Evolutionary conservation across 2,329 filamentous ascomycete species (phyloP), one percentile per base, ranked within the genome.

Genomic region (Exutisphaerella laricina): DNA sequence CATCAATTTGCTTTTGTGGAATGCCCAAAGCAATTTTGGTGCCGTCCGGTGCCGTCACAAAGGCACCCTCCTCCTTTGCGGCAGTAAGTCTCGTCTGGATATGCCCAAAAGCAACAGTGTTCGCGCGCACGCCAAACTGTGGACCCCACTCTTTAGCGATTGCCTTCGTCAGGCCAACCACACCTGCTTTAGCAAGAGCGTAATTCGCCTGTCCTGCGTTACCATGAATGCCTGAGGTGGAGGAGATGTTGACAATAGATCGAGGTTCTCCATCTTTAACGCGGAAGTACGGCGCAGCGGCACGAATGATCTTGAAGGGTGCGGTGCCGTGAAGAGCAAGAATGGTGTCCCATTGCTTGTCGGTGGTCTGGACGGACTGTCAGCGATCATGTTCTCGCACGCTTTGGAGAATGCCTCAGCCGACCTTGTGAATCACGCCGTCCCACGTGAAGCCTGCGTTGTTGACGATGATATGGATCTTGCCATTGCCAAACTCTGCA

Each of bases 381-480:
- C 31, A 14, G n/a, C n/a, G n/a, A n/a, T n/a, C n/a, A n/a, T n/a
- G n/a, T n/a, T n/a, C 5, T 22, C 20, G 4, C 16, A 14, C 37
- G 10, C 8, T n/a, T 25, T 14, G n/a, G 17, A 17, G 10, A 10
- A 12, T 18, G 6, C 34, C 17, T n/a, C n/a, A 4, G 14, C 35
- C 13, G 53, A 77, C 74, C 69, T 92, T 94, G 73, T 94, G 86
- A 54, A 94, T 88, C 28, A 94, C 87, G 5, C 84, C 88, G 64
- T 95, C 88, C 86, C 88, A 94, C 1, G 88, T 94, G 68, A 87
- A 94, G 30, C 87, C 88, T 1, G 88, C 88, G 63, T 94, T 94
- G 68, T 94, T 94, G 46, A 94, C 85, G 43, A 94, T 83, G 62
- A 92, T 84, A 65, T 94, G 84, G 50, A 95, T 88, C 72, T 94